Conservation (phyloP, 1,139 yeast species). For the Pichia sp. region DNA sequence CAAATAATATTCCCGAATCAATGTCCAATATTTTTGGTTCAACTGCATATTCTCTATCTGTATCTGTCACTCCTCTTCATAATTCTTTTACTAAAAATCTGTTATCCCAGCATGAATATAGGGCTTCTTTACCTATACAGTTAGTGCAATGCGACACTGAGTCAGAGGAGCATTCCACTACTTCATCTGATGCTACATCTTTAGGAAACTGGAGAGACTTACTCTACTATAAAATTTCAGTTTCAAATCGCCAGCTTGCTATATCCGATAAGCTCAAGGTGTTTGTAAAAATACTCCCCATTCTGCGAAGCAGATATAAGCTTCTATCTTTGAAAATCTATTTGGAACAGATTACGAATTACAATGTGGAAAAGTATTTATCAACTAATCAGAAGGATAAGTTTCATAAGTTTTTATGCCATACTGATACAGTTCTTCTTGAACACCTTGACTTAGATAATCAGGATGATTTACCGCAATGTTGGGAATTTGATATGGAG, state of each 20-base stretch:
- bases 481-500: slow-evolving; percentile 12
- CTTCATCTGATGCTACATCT: slow-evolving; percentile 17
- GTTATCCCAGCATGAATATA: not conserved
- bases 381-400: not conserved
- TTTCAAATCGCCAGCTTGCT: slow-evolving; percentile 16
- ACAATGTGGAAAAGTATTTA: slow-evolving; percentile 4
- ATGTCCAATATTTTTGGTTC: slow-evolving; percentile 14
- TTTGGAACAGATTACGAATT: slow-evolving; percentile 17
- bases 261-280: slow-evolving; percentile 17
- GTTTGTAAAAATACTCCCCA: slow-evolving; percentile 22
- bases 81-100: slow-evolving; percentile 5
- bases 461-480: slow-evolving; percentile 5
- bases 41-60: slow-evolving; percentile 10
- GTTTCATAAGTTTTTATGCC: slow-evolving; percentile 7
- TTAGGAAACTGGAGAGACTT: slow-evolving; percentile 28
- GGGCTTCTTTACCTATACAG: slow-evolving; percentile 8
- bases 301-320: slow-evolving; percentile 14
- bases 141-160: slow-evolving; percentile 15
- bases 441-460: slow-evolving; percentile 7
- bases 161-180: not conserved
- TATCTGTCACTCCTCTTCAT: slow-evolving; percentile 6
- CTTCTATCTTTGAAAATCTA: slow-evolving; percentile 12
- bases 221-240: slow-evolving; percentile 20
- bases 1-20: slow-evolving; percentile 13
- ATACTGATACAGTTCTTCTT: slow-evolving; percentile 16